phyloP scores from a whole-genome alignment of 1,284 basidiomycete species.

The Fomitopsis pinicola region DNA sequence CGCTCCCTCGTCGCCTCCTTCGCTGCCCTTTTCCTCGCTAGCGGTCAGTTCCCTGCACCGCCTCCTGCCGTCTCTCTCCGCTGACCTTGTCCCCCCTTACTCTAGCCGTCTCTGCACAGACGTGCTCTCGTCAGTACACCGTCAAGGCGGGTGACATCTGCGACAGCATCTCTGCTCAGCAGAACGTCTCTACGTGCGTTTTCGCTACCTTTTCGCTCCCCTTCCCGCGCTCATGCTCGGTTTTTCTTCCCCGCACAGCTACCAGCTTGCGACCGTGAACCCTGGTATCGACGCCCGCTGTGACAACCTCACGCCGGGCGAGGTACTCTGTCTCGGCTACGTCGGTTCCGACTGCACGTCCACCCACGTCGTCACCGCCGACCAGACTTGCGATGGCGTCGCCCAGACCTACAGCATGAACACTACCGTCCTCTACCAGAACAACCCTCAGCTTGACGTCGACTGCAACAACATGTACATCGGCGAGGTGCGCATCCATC shows the following conservation, averaged over 20 bases:
- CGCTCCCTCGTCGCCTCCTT: constrained; percentile 35
- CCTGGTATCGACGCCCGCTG: constrained; percentile 46
- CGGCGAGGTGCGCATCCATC: constrained; percentile 48
- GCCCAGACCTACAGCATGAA: constrained; percentile 36
- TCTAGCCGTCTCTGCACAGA: constrained; percentile 37
- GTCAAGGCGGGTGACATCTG: constrained; percentile 60
- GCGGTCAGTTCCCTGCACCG: constrained; percentile 30
- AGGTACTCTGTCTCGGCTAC: constrained; percentile 33
- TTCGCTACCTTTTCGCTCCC: background rate
- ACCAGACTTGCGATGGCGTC: constrained; percentile 51
- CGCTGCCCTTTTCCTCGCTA: constrained; percentile 38
- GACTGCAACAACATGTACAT: constrained; percentile 62
- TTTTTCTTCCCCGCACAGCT: constrained; percentile 35
- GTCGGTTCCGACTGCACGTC: constrained; percentile 28
- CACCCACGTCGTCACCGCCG: constrained; percentile 39
- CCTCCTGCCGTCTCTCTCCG: background rate
- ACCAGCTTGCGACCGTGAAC: constrained; percentile 68
- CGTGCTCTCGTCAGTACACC: constrained; percentile 60
- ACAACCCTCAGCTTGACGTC: constrained; percentile 66
- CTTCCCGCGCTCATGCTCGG: constrained; percentile 3
- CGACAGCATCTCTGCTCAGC: constrained; percentile 60
- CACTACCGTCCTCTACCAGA: constrained; percentile 44
- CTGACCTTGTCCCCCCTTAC: constrained; percentile 1
- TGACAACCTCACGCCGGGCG: constrained; percentile 49
- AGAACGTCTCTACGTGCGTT: constrained; percentile 63